A percentile compares a stretch with the other conserved stretches of the same genome.
Conservation (phyloP, 139 green algal species). For the Edaphochlamys debaryana region DNA sequence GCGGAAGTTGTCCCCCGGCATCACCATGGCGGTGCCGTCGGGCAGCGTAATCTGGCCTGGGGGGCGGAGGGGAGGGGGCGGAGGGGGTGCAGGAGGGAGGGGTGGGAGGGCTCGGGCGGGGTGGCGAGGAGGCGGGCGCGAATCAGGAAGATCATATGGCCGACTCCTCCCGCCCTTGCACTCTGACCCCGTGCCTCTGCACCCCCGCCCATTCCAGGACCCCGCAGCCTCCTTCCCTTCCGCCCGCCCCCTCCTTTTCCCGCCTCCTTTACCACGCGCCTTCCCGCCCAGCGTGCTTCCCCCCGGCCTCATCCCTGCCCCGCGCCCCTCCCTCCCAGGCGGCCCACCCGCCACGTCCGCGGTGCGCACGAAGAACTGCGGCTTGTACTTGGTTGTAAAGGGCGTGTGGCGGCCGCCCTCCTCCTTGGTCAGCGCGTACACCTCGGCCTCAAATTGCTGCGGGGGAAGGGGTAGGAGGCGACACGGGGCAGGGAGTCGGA, state of each 20-base stretch:
- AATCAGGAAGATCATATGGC: too few relatives aligned
- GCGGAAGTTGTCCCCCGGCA: slow-evolving; percentile 98
- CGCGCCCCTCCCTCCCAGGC: too few relatives aligned
- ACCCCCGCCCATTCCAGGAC: too few relatives aligned
- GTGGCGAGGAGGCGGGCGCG: background rate
- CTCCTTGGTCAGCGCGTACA: slow-evolving; percentile 98
- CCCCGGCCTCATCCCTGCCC: too few relatives aligned
- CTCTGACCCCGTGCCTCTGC: too few relatives aligned
- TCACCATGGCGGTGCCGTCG: slow-evolving; percentile 94
- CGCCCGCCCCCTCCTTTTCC: too few relatives aligned
- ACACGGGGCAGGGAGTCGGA: background rate
- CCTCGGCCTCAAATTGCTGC: slow-evolving; percentile 86
- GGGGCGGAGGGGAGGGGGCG: background rate
- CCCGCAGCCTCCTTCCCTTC: too few relatives aligned
- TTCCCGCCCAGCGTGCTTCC: too few relatives aligned
- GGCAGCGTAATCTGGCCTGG: slow-evolving; percentile 88
- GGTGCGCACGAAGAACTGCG: slow-evolving; percentile 98
- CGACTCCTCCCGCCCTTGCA: too few relatives aligned
- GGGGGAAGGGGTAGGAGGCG: too few relatives aligned
- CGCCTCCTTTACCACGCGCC: too few relatives aligned
- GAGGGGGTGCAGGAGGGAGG: background rate
- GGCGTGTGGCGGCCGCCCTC: slow-evolving; percentile 98
- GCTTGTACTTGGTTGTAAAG: slow-evolving; percentile 98
- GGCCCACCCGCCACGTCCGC: slow-evolving; percentile 86
- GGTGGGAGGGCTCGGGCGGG: background rate